Evolutionary conservation across 306 rosid genomes (phyloP), one percentile per base, ranked within the genome.

Genomic region (Citrullus colocynthis): DNA sequence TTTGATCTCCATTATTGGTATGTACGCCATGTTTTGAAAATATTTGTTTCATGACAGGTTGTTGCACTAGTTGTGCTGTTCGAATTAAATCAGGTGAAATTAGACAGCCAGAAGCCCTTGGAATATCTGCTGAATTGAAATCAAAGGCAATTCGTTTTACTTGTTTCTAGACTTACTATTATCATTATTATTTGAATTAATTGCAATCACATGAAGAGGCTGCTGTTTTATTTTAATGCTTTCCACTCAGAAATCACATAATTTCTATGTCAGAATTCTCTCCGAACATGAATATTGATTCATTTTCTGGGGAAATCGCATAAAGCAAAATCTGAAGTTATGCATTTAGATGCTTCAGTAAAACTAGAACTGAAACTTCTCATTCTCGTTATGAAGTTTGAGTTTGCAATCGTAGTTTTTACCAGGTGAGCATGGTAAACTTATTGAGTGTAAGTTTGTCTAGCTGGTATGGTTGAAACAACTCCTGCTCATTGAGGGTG

Each of bases 21-120:
- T 37, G 6, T 14, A 14, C 24, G 17, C 24, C 78, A 74, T 74
- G 62, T 32, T 52, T 63, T 74, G 44, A 54, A 74, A 52, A 13
- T 74, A 32, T 24, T 45, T 52, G 48, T 45, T 51, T 7, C 10
- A n/a, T 84, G 82, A 80, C 88, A 95, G 99, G 99, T 79, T 95
- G 99, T 85, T 95, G 99, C 80, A 95, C 98, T 71, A 95, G 99
- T 82, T 95, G 98, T 76, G 99, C 98, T 44, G 99, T 95, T 28
- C 99, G 99, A 13, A 79, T 95, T 57, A 95, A 95, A 88, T 86
- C 85, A 52, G 99, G 99, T 75, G 81, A 95, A 79, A 80, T 95
- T 80, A 87, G 93, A 80, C 99, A 95, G 85, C 99, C 99, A 48
- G 91, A 92, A 84, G 99, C 99, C 8, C 90, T 95, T 44, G 99